Percentiles rank a stretch among this genome's conserved stretches.
These are phyloP conservation scores for Gastrolobium villosum DNA, from an alignment of 306 rosid genomes.

Conservation along the genomic window DNA sequence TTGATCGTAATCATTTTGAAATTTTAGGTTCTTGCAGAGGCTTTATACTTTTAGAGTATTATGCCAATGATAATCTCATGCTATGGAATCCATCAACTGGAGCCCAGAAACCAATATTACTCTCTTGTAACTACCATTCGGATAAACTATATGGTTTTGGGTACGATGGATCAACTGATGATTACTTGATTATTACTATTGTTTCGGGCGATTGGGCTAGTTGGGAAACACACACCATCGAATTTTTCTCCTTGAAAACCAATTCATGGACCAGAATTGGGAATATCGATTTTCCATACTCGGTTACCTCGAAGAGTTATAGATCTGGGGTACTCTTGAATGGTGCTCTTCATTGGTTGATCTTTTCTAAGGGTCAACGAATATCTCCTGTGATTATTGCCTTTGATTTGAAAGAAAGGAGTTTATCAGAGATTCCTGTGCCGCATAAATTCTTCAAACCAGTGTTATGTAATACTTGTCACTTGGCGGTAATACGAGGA, in stretches of 20 bases:
- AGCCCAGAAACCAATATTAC: too few relatives aligned
- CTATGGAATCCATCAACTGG: background rate
- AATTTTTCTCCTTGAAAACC: background rate
- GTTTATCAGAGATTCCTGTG: background rate
- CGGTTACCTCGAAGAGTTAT: too few relatives aligned
- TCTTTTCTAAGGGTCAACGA: background rate
- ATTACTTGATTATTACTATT: background rate
- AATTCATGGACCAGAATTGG: background rate
- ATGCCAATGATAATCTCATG: background rate
- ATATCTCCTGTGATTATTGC: background rate
- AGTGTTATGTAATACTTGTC: background rate
- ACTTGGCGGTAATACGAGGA: background rate
- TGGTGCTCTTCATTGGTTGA: background rate
- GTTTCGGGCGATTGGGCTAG: too few relatives aligned
- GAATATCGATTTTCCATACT: background rate
- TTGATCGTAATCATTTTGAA: too few relatives aligned
- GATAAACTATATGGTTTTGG: background rate
- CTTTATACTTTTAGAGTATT: too few relatives aligned
- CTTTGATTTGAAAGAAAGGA: background rate
- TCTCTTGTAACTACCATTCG: background rate
- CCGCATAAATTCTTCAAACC: background rate
- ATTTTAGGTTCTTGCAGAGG: background rate
- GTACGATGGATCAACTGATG: background rate
- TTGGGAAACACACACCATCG: background rate
- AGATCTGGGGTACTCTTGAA: too few relatives aligned